Conservation (phyloP, 2,329 filamentous ascomycete genomes). For the Myriangium duriaei region DNA sequence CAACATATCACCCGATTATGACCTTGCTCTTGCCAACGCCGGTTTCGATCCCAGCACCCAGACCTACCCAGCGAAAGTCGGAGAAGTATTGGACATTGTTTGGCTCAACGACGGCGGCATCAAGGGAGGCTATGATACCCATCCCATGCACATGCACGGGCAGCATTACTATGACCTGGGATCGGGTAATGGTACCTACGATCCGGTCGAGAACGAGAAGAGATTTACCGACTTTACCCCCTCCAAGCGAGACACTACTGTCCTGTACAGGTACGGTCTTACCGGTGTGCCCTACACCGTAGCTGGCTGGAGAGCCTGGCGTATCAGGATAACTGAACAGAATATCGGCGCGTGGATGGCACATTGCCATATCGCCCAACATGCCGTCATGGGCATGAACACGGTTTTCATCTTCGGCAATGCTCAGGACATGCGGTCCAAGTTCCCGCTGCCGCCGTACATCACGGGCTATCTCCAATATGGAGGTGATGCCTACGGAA, state of each 20-base stretch:
- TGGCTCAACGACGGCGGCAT: constrained; percentile 25
- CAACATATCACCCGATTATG: constrained; percentile 39
- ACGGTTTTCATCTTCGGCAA: constrained; percentile 1
- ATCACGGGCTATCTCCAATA: constrained; percentile 5
- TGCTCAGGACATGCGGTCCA: constrained; percentile 1
- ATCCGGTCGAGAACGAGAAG: constrained; percentile 37
- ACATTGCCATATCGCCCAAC: constrained; percentile 47
- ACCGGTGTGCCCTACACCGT: constrained; percentile 30
- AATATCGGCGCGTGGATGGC: constrained; percentile 48
- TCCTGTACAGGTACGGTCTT: constrained; percentile 42
- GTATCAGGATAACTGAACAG: constrained; percentile 35
- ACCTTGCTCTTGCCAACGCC: constrained; percentile 35
- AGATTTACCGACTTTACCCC: constrained; percentile 28
- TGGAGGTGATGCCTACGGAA: constrained; percentile 5
- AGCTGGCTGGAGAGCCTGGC: constrained; percentile 50
- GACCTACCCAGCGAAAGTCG: constrained; percentile 41
- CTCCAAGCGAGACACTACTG: constrained; percentile 36
- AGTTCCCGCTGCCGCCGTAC: constrained; percentile 1
- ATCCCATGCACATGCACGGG: constrained; percentile 46
- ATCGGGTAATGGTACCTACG: constrained; percentile 41
- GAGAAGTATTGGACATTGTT: constrained; percentile 45
- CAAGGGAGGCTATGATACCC: constrained; percentile 31
- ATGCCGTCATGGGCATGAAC: constrained; percentile 40
- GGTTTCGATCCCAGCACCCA: constrained; percentile 42
- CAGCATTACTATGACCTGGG: constrained; percentile 44